A percentile compares a stretch with the other conserved stretches of the same genome.
phyloP scores from a whole-genome alignment of 192 early-diverging fungal species.

The Hyaloraphidium curvatum region DNA sequence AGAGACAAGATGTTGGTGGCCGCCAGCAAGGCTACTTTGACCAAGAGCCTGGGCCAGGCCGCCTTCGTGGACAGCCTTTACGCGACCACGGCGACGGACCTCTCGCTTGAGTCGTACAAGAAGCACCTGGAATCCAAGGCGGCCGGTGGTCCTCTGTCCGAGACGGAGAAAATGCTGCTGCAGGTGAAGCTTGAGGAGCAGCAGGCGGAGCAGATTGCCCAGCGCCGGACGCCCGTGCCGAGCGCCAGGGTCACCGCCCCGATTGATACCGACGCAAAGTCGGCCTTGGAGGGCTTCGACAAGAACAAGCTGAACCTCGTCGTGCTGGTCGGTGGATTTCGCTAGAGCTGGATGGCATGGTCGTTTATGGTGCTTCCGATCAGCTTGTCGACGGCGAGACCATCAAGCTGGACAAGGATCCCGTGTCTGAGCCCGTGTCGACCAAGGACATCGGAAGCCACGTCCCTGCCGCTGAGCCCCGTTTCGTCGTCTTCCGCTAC shows the following conservation, averaged over 20 bases:
- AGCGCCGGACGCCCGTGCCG: conserved; percentile 41
- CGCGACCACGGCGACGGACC: conserved; percentile 34
- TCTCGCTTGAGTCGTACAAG: conserved; percentile 41
- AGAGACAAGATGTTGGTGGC: conserved; percentile 93
- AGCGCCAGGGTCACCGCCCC: conserved; percentile 42
- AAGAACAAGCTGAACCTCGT: conserved; percentile 38
- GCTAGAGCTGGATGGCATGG: conserved; percentile 9
- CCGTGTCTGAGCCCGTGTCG: conserved; percentile 17
- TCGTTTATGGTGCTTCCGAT: too few species aligned
- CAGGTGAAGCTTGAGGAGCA: conserved; percentile 36
- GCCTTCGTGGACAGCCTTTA: conserved; percentile 67
- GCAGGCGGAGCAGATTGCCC: too few species aligned
- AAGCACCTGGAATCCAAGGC: conserved; percentile 34
- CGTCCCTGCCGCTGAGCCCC: conserved; percentile 39
- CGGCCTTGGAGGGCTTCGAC: conserved; percentile 34
- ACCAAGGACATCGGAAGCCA: conserved; percentile 20
- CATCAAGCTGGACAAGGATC: conserved; percentile 24
- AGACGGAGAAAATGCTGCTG: conserved; percentile 62
- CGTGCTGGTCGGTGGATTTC: conserved; percentile 19
- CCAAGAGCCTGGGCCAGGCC: conserved; percentile 59
- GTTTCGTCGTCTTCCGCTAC: conserved; percentile 46
- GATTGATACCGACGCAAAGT: conserved; percentile 30
- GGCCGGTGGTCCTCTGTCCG: conserved; percentile 61
- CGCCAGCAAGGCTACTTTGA: conserved; percentile 55
- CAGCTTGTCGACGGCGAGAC: conserved; percentile 30